Evolutionary conservation across 495 filamentous ascomycete species (phyloP), one percentile per base, ranked within the genome.

Genomic region (Penicillium riverlandense): DNA sequence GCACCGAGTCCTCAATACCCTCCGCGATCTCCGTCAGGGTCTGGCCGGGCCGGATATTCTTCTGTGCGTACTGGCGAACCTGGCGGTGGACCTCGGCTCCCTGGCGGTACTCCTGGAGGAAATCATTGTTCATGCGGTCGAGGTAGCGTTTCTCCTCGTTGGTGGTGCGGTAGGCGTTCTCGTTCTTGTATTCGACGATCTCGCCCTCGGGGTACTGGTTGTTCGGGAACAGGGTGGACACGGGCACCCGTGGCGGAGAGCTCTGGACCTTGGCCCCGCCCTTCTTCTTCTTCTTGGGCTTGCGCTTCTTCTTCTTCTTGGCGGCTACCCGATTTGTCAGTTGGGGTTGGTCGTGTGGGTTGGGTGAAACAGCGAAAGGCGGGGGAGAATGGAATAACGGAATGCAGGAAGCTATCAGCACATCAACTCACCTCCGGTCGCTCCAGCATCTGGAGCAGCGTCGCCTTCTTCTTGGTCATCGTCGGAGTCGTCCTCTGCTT

Each of bases 1-100:
- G 79, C 29, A 95, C 86, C 37, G 82, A 75, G 59, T 92, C 81
- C 59, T 96, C 90, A 44, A 96, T 92, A 9, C 83, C 85, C 48
- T 91, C 77, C 39, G 88, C 86, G 54, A 96, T 86, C 51, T 88
- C 80, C 11, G 76, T 88, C 62, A 96, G 67, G 14, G 78, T 79
- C 70, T 85, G 75, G 40, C 90, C 90, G 4, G 90, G 90, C 67
- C 86, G 85, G 62, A 88, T 84, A 52, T 74, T 80, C 62, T 83
- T 80, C 68, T 87, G 83, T 8, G 82, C 88, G 75, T 83, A 88
- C 55, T 85, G 80, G 53, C 90, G 85, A 43, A 88, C 85, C 66
- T 96, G 89, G 39, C 90, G 84, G 57, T 96, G 90, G 9, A 85
- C 78, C 65, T 96, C 90, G 29, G 89, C 85, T 43, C 79, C 90